Base-by-base conservation (phyloP, 495 filamentous ascomycete species). In the Bombardia bombarda region DNA sequence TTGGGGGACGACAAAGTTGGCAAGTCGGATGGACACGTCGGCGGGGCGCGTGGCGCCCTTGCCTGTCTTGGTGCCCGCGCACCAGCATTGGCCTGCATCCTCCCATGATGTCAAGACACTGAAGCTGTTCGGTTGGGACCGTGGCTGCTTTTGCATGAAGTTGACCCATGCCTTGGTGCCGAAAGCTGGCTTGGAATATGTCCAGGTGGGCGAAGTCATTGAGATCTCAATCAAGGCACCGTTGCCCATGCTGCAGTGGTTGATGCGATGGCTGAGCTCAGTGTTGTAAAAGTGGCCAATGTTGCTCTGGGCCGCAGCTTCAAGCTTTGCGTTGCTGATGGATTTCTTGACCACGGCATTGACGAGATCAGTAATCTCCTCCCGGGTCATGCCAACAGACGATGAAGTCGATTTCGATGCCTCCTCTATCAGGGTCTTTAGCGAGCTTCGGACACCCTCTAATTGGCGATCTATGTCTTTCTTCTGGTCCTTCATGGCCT, bases 21-120 rank as follows among this genome's bases (percentile, higher is more conserved):
- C 55, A 18, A 75, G 60, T 24, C 63, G 40, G 38, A 86, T 67
- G 16, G 57, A 59, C 10, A 87, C 46, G 46, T 66, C 57, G 20
- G 69, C 60, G 36, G 46, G 52, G 23, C 8, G 13, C 31, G 32
- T 57, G 35, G 38, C 58, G 55, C 13, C 51, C 35, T 10, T 49
- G 39, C 17, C 25, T 30, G 13, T 43, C 36, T 34, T 50, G 30
- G 57, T 60, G 17, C 64, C 74, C 28, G 70, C 68, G 60, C 83
- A 84, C 77, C 78, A 87, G 59, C 81, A 85, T 32, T 86, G 75
- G 23, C 77, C 78, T 16, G 75, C 68, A 23, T 86, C 77, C 3
- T 67, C 58, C 76, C 82, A 84, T 22, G 54, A 55, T 3, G 57
- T 51, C 12, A 86, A 61, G 0, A 80, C 83, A 7, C 56, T 53